Evolutionary conservation across 208 protist genomes (phyloP).

Genomic region (Ichthyophonus hoferi): DNA sequence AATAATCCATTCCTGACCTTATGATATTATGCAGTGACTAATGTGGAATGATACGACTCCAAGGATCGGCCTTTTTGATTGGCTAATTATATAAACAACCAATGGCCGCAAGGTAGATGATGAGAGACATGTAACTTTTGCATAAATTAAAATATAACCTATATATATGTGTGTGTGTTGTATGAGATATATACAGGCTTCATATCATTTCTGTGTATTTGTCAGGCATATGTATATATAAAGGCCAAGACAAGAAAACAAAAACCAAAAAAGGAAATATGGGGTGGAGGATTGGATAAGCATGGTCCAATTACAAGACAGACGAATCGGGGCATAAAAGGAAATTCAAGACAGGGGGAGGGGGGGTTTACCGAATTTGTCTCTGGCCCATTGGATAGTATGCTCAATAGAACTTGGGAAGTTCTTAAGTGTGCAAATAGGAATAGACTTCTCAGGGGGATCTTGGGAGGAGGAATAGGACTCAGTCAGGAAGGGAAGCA

Average conservation of each 20-base stretch:
- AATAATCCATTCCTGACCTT: no score
- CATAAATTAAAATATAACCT: no score
- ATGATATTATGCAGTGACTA: no score
- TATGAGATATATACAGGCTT: no score
- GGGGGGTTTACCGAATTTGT: slow-evolving; percentile 50
- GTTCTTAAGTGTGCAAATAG: slow-evolving; percentile 99
- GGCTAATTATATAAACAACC: no score
- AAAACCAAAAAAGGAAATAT: slow-evolving; percentile 25
- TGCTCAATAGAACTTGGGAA: slow-evolving; percentile 99
- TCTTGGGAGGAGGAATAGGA: slow-evolving; percentile 92
- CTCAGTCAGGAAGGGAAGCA: slow-evolving; percentile 79
- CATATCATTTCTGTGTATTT: no score
- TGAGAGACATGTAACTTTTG: no score
- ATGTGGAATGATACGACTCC: no score
- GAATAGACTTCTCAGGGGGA: slow-evolving; percentile 95
- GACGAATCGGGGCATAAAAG: not conserved
- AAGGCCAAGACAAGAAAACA: slow-evolving; percentile 35
- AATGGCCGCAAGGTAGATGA: no score
- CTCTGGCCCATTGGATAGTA: slow-evolving; percentile 90
- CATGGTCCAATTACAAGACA: not conserved
- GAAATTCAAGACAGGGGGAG: not conserved
- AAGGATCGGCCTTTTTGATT: no score
- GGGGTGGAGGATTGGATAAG: not conserved
- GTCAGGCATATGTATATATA: no score
- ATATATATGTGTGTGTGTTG: no score